These are phyloP conservation scores for Neonectria neomacrospora DNA, from an alignment of 2,329 filamentous ascomycete genomes.

Conservation along the genomic window DNA sequence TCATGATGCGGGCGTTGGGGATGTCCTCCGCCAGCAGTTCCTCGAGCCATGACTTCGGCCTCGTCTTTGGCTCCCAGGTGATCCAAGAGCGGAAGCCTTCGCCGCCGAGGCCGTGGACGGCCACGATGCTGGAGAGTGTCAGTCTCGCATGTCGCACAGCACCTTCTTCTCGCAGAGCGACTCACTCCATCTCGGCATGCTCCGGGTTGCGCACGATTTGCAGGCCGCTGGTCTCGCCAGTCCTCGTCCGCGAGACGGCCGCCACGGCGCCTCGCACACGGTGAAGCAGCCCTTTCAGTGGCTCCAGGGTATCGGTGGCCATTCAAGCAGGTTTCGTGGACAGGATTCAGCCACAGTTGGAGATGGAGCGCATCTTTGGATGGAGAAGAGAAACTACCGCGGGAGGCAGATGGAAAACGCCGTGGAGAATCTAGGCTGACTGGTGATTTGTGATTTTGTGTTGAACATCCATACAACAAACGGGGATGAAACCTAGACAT, in stretches of 20 bases:
- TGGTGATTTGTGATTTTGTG: background rate
- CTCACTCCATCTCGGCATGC: constrained; percentile 25
- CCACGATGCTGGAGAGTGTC: constrained; percentile 16
- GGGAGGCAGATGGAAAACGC: background rate
- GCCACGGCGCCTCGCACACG: constrained; percentile 21
- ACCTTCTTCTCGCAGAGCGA: background rate
- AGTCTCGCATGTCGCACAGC: background rate
- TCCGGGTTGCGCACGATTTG: constrained; percentile 21
- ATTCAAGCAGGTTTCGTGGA: background rate
- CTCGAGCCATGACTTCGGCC: constrained; percentile 21
- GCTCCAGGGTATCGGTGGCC: constrained; percentile 20
- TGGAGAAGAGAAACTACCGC: background rate
- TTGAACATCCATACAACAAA: background rate
- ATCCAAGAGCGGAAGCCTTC: constrained; percentile 25
- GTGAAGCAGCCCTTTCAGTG: constrained; percentile 15
- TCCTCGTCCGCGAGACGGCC: constrained; percentile 8
- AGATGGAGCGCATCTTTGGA: background rate
- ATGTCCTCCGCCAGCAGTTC: constrained; percentile 21
- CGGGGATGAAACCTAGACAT: background rate
- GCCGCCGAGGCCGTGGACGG: constrained; percentile 25
- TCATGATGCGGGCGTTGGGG: constrained; percentile 25
- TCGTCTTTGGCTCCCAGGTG: constrained; percentile 14
- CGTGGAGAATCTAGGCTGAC: background rate
- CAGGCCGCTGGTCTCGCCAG: constrained; percentile 15
- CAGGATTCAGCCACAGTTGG: background rate